phyloP scores from a whole-genome alignment of 106 monocot species.

The Narthecium ossifragum region DNA sequence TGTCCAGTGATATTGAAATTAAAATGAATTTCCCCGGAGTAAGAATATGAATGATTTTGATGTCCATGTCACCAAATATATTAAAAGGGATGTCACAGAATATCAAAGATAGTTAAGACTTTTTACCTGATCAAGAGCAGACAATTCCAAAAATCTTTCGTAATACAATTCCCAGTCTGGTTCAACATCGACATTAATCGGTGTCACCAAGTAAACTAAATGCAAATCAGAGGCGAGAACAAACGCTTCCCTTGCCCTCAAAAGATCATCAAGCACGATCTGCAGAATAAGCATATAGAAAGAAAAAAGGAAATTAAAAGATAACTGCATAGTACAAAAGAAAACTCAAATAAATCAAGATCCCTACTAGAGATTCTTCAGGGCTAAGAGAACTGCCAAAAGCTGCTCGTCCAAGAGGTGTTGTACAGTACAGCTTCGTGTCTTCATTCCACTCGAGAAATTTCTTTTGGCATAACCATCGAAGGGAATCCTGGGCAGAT shows the following conservation, averaged over 20 bases:
- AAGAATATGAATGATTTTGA: no score
- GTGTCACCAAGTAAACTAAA: slow-evolving; percentile 92
- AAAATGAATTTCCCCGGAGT: no score
- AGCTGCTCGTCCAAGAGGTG: slow-evolving; percentile 90
- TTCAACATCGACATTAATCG: slow-evolving; percentile 94
- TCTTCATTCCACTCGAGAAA: slow-evolving; percentile 96
- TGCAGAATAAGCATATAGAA: slow-evolving; percentile 22
- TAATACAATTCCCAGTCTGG: slow-evolving; percentile 99
- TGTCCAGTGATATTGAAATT: no score
- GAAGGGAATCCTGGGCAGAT: slow-evolving; percentile 96
- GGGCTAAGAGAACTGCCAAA: slow-evolving; percentile 98
- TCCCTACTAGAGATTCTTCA: slow-evolving; percentile 87
- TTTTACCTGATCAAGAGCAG: slow-evolving; percentile 74
- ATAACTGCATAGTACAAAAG: slow-evolving; percentile 5
- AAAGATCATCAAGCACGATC: slow-evolving; percentile 90
- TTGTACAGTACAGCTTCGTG: slow-evolving; percentile 62
- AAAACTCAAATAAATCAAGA: slow-evolving; percentile 2
- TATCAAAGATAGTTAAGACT: no score
- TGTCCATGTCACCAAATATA: no score
- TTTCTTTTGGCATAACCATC: slow-evolving; percentile 88
- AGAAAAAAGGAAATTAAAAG: neutral
- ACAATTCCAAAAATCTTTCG: slow-evolving; percentile 89
- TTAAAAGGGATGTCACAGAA: no score
- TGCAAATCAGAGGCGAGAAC: slow-evolving; percentile 98
- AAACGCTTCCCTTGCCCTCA: slow-evolving; percentile 96